Evolutionary conservation across 2,329 filamentous ascomycete species (phyloP).

Genomic region (Penicillium sumatraense): DNA sequence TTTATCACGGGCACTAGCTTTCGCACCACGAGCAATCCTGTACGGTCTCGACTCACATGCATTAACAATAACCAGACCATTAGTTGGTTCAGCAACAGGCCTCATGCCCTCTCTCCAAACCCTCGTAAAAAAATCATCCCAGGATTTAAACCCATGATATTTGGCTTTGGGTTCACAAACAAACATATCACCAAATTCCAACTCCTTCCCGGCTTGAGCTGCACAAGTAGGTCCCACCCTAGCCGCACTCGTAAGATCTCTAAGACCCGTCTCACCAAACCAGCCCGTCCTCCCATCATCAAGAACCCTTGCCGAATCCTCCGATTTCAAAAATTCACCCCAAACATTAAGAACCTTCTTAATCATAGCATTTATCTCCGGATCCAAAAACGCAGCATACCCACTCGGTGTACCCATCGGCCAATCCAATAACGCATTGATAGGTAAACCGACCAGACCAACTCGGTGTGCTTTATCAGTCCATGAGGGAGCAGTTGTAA

Average conservation of each 20-base stretch:
- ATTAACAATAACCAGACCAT: slow-evolving; percentile 60
- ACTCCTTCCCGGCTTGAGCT: slow-evolving; percentile 21
- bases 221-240: slow-evolving; percentile 26
- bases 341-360: slow-evolving; percentile 59
- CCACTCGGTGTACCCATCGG: slow-evolving; percentile 62
- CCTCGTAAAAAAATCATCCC: slow-evolving; percentile 74
- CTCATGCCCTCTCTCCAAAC: slow-evolving; percentile 58
- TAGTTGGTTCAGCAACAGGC: slow-evolving; percentile 61
- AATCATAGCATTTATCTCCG: slow-evolving; percentile 57
- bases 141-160: slow-evolving; percentile 65
- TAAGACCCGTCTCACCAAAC: slow-evolving; percentile 57
- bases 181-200: slow-evolving; percentile 36
- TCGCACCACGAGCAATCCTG: slow-evolving; percentile 55
- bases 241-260: slow-evolving; percentile 45
- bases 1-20: slow-evolving; percentile 60
- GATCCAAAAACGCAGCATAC: slow-evolving; percentile 58
- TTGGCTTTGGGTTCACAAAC: slow-evolving; percentile 31
- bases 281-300: no score
- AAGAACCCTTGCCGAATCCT: slow-evolving; percentile 59
- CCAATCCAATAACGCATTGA: slow-evolving; percentile 63
- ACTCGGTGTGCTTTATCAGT: slow-evolving; percentile 35
- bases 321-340: slow-evolving; percentile 58
- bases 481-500: slow-evolving; percentile 38
- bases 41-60: slow-evolving; percentile 68
- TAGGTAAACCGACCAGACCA: slow-evolving; percentile 59